Evolutionary conservation across 208 protist species (phyloP).

Genomic region (Trypanosoma cruzi): DNA sequence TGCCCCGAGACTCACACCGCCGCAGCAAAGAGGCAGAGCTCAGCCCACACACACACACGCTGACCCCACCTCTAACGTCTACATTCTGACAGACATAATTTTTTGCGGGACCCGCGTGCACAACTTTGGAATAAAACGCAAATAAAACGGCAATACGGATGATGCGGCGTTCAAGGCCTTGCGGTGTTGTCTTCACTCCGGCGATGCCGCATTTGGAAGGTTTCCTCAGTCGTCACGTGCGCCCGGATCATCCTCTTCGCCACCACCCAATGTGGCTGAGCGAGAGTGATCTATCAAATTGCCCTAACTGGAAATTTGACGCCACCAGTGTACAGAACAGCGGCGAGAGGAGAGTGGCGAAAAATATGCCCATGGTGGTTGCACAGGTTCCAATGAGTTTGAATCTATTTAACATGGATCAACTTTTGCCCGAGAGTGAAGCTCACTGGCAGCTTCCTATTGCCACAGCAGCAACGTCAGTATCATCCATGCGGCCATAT

Average conservation of each 20-base stretch:
- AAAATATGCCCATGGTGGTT: conserved; percentile 1
- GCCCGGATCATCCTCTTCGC: conserved; percentile 53
- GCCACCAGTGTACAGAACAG: neutral
- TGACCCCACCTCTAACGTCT: too few species aligned
- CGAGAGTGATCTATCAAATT: conserved; percentile 48
- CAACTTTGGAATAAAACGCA: neutral
- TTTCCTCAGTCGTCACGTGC: conserved; percentile 55
- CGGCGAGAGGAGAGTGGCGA: neutral
- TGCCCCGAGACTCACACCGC: too few species aligned
- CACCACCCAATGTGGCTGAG: conserved; percentile 64
- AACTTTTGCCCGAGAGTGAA: conserved; percentile 29
- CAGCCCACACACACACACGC: conserved; percentile 12
- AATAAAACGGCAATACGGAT: neutral
- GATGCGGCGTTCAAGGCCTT: conserved; percentile 24
- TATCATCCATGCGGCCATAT: conserved; percentile 28
- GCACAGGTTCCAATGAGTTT: conserved; percentile 5
- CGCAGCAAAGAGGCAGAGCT: neutral
- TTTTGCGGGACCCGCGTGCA: neutral
- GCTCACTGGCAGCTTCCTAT: conserved; percentile 23
- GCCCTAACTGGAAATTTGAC: neutral
- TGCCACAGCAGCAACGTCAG: conserved; percentile 13
- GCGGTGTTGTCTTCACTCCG: conserved; percentile 65
- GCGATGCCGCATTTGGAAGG: conserved; percentile 50
- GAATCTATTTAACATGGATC: conserved; percentile 32
- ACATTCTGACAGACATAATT: neutral